Conservation (phyloP, 768 basidiomycete genomes). For the Serendipita indica region DNA sequence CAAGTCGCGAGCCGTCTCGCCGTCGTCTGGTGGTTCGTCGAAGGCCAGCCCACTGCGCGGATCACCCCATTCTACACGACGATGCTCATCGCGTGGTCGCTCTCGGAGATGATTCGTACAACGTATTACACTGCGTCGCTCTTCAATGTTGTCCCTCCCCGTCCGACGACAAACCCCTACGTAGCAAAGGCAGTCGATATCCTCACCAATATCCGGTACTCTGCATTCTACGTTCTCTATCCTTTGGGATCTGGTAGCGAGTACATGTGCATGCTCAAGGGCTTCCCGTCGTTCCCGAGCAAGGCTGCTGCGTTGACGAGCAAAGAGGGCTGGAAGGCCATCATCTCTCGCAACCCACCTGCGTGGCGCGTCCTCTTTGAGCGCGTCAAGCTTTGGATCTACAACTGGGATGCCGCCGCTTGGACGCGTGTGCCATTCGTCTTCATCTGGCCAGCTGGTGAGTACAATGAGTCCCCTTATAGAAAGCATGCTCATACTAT, state of each 20-base stretch:
- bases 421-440: constrained; percentile 8
- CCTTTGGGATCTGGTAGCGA: constrained; percentile 85
- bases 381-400: constrained; percentile 1
- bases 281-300: constrained; percentile 52
- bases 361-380: constrained; percentile 12
- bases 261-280: constrained; percentile 46
- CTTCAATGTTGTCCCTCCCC: constrained; percentile 33
- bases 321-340: not conserved
- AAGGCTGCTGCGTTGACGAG: constrained; percentile 10
- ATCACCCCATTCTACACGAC: constrained; percentile 67
- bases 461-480: constrained; percentile 12
- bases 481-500: constrained; percentile 15
- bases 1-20: constrained; percentile 74
- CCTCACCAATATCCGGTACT: constrained; percentile 70
- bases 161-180: not conserved
- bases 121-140: constrained; percentile 65
- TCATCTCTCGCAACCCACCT: not conserved
- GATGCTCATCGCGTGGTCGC: constrained; percentile 87
- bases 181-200: not conserved
- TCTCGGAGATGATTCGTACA: constrained; percentile 87
- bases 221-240: constrained; percentile 88
- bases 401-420: not conserved
- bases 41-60: constrained; percentile 37
- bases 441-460: not conserved
- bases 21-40: constrained; percentile 72